Evolutionary conservation across 2,329 filamentous ascomycete species (phyloP).

Genomic region (Curvularia hawaiiensis): DNA sequence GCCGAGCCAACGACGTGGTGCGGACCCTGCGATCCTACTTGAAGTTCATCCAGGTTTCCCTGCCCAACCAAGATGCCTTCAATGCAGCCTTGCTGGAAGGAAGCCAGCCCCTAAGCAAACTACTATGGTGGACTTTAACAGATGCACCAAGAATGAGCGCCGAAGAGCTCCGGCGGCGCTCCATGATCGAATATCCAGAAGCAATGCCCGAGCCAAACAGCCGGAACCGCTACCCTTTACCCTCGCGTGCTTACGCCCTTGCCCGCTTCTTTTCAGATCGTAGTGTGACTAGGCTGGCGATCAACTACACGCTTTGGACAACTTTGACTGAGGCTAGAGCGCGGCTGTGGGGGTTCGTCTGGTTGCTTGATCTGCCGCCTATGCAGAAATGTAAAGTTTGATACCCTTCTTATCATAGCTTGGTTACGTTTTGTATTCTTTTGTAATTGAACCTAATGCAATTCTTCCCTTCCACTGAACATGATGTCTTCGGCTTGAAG

Average conservation of each 20-base stretch:
- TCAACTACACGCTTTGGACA: constrained; percentile 11
- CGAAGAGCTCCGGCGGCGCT: constrained; percentile 14
- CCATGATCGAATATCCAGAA: constrained; percentile 15
- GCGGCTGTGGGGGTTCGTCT: constrained; percentile 19
- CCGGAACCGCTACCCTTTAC: background rate
- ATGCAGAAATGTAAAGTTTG: background rate
- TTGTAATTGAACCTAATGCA: background rate
- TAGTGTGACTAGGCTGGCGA: background rate
- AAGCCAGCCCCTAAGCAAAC: constrained; percentile 24
- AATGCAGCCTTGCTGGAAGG: constrained; percentile 30
- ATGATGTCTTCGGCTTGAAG: background rate
- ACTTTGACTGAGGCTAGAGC: constrained; percentile 13
- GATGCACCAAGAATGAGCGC: constrained; percentile 17
- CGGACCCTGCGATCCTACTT: constrained; percentile 40
- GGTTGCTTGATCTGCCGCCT: constrained; percentile 6
- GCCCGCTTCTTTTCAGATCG: constrained; percentile 4
- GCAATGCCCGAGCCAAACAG: background rate
- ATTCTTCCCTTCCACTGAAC: background rate
- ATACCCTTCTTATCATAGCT: background rate
- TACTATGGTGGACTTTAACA: constrained; percentile 34
- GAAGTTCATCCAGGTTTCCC: constrained; percentile 24
- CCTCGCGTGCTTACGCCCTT: background rate
- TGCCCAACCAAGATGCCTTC: constrained; percentile 21
- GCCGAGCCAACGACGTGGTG: constrained; percentile 38
- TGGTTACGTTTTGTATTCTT: background rate